Evolutionary conservation across 1,284 basidiomycete species (phyloP).

Genomic region (Bondarzewia mesenterica): DNA sequence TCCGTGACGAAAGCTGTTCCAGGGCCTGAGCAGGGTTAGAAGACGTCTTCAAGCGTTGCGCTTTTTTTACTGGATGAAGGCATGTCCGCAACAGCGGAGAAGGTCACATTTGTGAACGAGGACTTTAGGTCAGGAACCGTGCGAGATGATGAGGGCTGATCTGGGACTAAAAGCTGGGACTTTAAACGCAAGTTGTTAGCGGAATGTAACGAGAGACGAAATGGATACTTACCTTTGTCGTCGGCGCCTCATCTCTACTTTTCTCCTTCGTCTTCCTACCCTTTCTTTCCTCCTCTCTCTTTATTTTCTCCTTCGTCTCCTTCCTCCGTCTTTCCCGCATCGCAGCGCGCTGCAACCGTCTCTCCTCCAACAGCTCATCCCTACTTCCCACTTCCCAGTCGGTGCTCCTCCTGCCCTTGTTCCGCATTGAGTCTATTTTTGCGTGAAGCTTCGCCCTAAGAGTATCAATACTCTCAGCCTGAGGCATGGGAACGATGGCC

Average conservation of each 20-base stretch:
- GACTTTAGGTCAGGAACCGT: slow-evolving; percentile 28
- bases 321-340: slow-evolving; percentile 79
- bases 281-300: slow-evolving; percentile 47
- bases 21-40: slow-evolving; percentile 83
- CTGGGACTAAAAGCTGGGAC: slow-evolving; percentile 70
- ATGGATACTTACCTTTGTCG: slow-evolving; percentile 40
- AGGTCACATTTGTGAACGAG: slow-evolving; percentile 56
- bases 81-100: slow-evolving; percentile 54
- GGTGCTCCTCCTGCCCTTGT: slow-evolving; percentile 18
- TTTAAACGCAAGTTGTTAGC: slow-evolving; percentile 19
- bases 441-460: slow-evolving; percentile 74
- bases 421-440: slow-evolving; percentile 66
- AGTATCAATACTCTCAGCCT: slow-evolving; percentile 57
- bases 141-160: slow-evolving; percentile 26
- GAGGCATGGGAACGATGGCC: slow-evolving; percentile 57
- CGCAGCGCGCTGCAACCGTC: slow-evolving; percentile 65
- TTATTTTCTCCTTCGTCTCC: slow-evolving; percentile 76
- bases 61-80: slow-evolving; percentile 40
- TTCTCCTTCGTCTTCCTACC: slow-evolving; percentile 43
- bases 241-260: slow-evolving; percentile 35
- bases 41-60: slow-evolving; percentile 48
- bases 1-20: slow-evolving; percentile 65
- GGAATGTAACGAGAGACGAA: background rate
- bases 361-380: slow-evolving; percentile 78
- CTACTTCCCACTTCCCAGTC: slow-evolving; percentile 40